Evolutionary conservation across 148 eudicot species (phyloP), one percentile per base, ranked within the genome.

Genomic region (Beta vulgaris): DNA sequence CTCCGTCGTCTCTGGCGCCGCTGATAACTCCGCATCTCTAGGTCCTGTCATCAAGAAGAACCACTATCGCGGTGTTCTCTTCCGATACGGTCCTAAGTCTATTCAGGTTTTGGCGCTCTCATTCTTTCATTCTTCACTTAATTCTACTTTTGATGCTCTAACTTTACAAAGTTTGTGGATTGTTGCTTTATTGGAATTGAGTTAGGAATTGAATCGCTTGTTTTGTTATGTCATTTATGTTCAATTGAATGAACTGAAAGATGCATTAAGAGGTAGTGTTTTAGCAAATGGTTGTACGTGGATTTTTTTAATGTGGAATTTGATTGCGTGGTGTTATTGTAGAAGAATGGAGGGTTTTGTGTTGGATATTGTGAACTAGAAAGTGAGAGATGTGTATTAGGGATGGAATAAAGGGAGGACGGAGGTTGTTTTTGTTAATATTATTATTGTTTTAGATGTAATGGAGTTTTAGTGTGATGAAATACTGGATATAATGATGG

Each of bases 31-130:
- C 66, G 18, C 80, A 62, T 81, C 74, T 65, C 21, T 13, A 26
- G 81, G 89, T 25, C 90, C 93, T 6, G 77, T 93, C 68, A 85
- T 83, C 40, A 84, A 79, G 77, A 92, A 89, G 85, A 88, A 85
- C 29, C 96, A 92, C 80, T 86, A 90, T 59, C 90, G 86, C 42
- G 99, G 99, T 6, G 89, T 90, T 26, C 92, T 95, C 87, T 95
- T 95, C 75, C 90, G 88, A 75, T 95, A 95, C 72, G 98, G 97
- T 21, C 84, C 96, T 4, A 89, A 95, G 71, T 62, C 98, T 23
- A 77, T 78, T 76, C 98, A 95, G 97, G 98, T 91, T 34, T 21
- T 40, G n/a, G n/a, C n/a, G n/a, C n/a, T n/a, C n/a, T n/a, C n/a
- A n/a, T n/a, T n/a, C n/a, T n/a, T n/a, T n/a, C n/a, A n/a, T n/a